Base-by-base conservation (phyloP, 2,329 filamentous ascomycete species). In the Laburnicola sp. region DNA sequence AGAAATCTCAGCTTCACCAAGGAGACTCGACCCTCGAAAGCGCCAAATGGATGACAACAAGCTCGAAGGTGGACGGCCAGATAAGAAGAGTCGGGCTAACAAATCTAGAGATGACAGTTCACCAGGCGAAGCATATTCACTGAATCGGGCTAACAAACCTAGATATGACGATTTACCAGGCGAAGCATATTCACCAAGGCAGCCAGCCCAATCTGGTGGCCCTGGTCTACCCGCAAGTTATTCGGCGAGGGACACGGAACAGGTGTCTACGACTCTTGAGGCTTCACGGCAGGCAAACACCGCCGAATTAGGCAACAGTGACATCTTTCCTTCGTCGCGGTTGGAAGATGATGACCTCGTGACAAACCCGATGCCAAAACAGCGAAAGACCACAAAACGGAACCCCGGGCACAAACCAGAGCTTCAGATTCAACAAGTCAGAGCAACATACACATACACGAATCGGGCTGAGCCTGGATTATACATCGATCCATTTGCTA, bases 401-500 rank as follows among this genome's bases (percentile, higher is more conserved):
- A 16, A 16, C 16, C 16, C 16, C 16, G 16, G 16, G 16, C 16
- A 16, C 16, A 16, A 47, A 27, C 23, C 47, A 4, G 45, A 57
- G 32, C 50, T 55, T 6, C 62, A 62, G 23, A 53, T 68, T 9
- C 57, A 60, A 31, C 49, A 59, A 22, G 57, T 69, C 11, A 60
- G 70, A 30, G 56, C 60, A 4, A 59, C 64, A 7, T 65, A 74
- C n/a, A 52, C 65, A 7, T 65, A 74, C n/a, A 52, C 65, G 25
- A 56, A 59, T n/a, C 66, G 66, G 26, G 45, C 59, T 6, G 54
- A 58, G 3, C 68, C 74, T 31, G 76, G 76, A 0, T 46, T 79
- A 0, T 77, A 77, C 52, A 63, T 78, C 45, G 74, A 79, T 50
- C 75, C 76, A n/a, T 74, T 73, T 23, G 74, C 74, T 11, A 75